A percentile compares a stretch with the other conserved stretches of the same genome.
These are phyloP conservation scores for Neurospora sp. DNA, from an alignment of 495 filamentous ascomycete species.

Conservation along the genomic window DNA sequence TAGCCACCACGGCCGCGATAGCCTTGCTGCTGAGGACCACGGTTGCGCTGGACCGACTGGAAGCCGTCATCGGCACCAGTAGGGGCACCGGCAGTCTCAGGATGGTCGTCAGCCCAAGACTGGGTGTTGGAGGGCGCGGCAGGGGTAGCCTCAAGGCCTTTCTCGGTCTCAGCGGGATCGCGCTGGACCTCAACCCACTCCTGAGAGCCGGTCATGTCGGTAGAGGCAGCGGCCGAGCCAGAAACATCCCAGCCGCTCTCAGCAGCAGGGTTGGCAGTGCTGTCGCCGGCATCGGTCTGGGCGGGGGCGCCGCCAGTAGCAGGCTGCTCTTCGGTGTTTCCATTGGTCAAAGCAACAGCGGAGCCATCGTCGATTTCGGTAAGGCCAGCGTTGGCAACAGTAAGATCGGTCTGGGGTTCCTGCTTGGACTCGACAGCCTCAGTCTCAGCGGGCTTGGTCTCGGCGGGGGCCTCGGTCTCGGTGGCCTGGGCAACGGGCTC, in stretches of 20 bases:
- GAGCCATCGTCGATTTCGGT: slow-evolving; percentile 52
- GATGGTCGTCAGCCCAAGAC: slow-evolving; percentile 17
- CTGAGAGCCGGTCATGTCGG: slow-evolving; percentile 48
- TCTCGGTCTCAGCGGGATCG: slow-evolving; percentile 64
- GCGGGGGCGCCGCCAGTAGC: slow-evolving; percentile 28
- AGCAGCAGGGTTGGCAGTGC: slow-evolving; percentile 57
- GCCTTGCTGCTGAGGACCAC: slow-evolving; percentile 18
- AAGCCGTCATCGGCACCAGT: slow-evolving; percentile 49
- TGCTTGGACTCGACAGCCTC: slow-evolving; percentile 32
- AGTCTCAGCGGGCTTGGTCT: slow-evolving; percentile 26
- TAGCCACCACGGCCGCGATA: slow-evolving; percentile 40
- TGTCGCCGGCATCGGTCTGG: slow-evolving; percentile 49
- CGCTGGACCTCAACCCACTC: slow-evolving; percentile 63
- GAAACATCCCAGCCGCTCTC: slow-evolving; percentile 58
- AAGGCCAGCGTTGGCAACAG: slow-evolving; percentile 62
- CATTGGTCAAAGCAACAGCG: slow-evolving; percentile 36
- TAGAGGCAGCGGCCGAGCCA: slow-evolving; percentile 18
- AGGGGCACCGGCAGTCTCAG: slow-evolving; percentile 8
- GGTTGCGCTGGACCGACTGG: slow-evolving; percentile 55
- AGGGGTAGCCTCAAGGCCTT: slow-evolving; percentile 46
- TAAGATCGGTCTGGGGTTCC: slow-evolving; percentile 57
- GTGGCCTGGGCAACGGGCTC: slow-evolving; percentile 20
- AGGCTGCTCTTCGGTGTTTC: slow-evolving; percentile 35
- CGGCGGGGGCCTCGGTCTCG: slow-evolving; percentile 35
- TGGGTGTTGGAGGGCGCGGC: slow-evolving; percentile 32